phyloP scores from a whole-genome alignment of 192 early-diverging fungal genomes.

The Tieghemiomyces parasiticus region DNA sequence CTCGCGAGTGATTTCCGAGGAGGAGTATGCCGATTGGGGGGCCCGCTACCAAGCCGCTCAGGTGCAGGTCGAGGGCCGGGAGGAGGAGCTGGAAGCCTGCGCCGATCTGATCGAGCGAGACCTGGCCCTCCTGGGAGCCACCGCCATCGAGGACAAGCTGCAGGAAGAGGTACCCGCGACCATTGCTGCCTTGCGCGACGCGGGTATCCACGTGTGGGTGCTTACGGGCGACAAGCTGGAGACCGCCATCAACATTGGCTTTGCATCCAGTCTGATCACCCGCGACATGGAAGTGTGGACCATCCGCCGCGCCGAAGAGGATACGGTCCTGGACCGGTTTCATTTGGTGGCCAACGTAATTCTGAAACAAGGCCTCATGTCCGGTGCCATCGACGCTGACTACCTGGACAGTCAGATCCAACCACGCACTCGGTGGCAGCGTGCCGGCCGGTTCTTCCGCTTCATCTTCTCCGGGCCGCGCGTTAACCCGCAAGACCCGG shows the following conservation, averaged over 20 bases:
- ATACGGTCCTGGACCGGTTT: constrained; percentile 28
- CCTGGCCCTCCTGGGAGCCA: constrained; percentile 75
- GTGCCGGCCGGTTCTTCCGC: background rate
- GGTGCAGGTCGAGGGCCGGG: constrained; percentile 53
- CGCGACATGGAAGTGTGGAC: constrained; percentile 57
- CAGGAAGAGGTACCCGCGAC: constrained; percentile 91
- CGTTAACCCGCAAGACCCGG: background rate
- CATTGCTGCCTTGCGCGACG: constrained; percentile 64
- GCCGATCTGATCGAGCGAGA: constrained; percentile 69
- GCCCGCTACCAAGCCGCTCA: constrained; percentile 57
- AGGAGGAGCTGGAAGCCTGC: constrained; percentile 48
- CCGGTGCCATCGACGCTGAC: background rate
- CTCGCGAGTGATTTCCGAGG: constrained; percentile 51
- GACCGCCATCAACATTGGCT: constrained; percentile 97
- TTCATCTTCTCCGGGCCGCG: constrained; percentile 6
- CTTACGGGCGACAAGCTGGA: constrained; percentile 97
- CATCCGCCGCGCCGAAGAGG: constrained; percentile 25
- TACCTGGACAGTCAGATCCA: background rate
- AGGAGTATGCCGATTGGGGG: constrained; percentile 65
- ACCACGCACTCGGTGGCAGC: background rate
- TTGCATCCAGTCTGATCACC: constrained; percentile 58
- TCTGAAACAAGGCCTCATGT: constrained; percentile 19
- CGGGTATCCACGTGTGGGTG: constrained; percentile 95
- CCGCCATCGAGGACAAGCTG: constrained; percentile 93
- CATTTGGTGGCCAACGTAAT: constrained; percentile 28